Base-by-base conservation (phyloP, 345 rosid species). In the Barbarea vulgaris region DNA sequence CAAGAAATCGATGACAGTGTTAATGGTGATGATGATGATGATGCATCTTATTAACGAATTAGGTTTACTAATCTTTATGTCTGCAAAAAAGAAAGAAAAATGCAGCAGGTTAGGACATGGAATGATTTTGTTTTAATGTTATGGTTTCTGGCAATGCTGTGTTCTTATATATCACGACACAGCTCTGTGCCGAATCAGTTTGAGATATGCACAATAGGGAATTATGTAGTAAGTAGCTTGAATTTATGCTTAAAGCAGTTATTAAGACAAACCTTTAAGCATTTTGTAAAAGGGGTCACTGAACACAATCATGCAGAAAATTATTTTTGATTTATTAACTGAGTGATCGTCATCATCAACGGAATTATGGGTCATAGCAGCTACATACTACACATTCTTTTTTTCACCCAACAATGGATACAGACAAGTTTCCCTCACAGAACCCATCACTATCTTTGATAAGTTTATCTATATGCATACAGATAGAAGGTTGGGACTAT, bases 1-100 rank as follows among this genome's bases (percentile, higher is more conserved):
- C 80, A 70, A 66, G 93, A 85, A 67, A 74, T 52, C 34, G 79
- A 84, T 67, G 86, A 90, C 6, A 87, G 85, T 76, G 67, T 82
- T 54, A 77, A 72, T 60, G 90, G 88, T 17, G 91, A 85, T 69
- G 72, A 72, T 42, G 80, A 87, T 14, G 91, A 85, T 71, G 73
- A 51, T 36, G 68, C 59, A 59, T 78, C 61, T 42, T 72, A 59
- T 48, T 72, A 52, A 51, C 63, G 3, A 57, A 56, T 53, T 72
- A 67, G n/a, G 39, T 59, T 12, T 24, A 42, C 53, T 50, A 62
- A 69, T 62, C 33, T 61, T 17, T 37, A 44, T 21, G 56, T 51
- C 27, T 68, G 46, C 30, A 44, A 33, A 57, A 57, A 57, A 18
- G 22, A 33, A 19, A 24, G 10, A 5, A n/a, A 3, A 21, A 46